phyloP scores from a whole-genome alignment of 2,329 filamentous ascomycete species.

The Trichoderma asperellum region DNA sequence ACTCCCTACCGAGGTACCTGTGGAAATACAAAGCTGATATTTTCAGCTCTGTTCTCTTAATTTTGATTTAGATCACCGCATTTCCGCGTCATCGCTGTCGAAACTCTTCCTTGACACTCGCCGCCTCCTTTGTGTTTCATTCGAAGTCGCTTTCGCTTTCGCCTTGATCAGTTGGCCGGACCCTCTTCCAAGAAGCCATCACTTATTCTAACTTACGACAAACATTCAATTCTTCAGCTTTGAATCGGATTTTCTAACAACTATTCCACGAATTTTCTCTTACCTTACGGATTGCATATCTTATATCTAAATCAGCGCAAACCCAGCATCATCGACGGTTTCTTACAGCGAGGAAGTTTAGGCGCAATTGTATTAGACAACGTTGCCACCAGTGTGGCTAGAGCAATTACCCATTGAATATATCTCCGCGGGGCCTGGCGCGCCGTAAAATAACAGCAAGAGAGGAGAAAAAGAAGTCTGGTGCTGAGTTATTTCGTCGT shows the following conservation, averaged over 20 bases:
- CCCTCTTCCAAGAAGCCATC: background rate
- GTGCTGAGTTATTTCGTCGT: background rate
- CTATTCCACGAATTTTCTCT: background rate
- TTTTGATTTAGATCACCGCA: background rate
- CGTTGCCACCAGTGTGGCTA: background rate
- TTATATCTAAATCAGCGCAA: background rate
- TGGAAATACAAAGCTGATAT: conserved; percentile 3
- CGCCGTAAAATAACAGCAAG: background rate
- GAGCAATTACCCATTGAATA: background rate
- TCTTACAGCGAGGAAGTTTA: background rate
- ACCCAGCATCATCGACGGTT: background rate
- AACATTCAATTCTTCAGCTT: background rate
- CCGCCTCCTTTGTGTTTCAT: conserved; percentile 17
- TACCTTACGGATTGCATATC: background rate
- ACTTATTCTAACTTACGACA: background rate
- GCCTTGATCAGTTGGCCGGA: background rate
- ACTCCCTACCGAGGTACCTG: too few species aligned
- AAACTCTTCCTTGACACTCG: background rate
- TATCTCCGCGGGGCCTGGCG: background rate
- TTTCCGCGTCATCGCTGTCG: background rate
- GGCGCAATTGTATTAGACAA: background rate
- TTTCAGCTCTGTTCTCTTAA: background rate
- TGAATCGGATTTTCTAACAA: background rate
- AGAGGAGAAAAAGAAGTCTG: background rate
- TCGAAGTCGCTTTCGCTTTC: background rate